Evolutionary conservation across 2,329 filamentous ascomycete species (phyloP).

Genomic region (Chrysoporthe cubensis): DNA sequence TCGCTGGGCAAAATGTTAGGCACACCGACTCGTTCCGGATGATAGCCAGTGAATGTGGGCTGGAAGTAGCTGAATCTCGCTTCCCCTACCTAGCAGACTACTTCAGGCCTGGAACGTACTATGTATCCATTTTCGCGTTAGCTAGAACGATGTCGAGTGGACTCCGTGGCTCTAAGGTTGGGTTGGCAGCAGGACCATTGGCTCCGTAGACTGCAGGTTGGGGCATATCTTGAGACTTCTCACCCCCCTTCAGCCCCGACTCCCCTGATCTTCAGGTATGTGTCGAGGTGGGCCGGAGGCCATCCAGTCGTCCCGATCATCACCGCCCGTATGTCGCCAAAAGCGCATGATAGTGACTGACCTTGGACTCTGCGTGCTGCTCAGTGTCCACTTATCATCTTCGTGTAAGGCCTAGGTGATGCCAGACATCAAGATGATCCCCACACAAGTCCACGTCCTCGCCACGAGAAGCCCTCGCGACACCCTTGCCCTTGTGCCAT

Average conservation of each 20-base stretch:
- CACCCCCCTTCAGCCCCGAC: not conserved
- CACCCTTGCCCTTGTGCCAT: not conserved
- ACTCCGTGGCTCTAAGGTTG: not conserved
- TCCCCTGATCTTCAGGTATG: not conserved
- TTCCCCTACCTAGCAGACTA: not conserved
- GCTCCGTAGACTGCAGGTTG: not conserved
- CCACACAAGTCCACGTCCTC: not conserved
- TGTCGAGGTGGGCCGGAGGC: not conserved
- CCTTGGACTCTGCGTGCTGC: not conserved
- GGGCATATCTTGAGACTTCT: not conserved
- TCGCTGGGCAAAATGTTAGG: slow-evolving; percentile 5
- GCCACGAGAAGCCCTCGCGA: not conserved
- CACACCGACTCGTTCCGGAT: slow-evolving; percentile 2
- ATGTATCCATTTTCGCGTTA: not conserved
- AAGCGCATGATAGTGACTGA: not conserved
- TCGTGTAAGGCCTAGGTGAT: not conserved
- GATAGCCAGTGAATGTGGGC: not conserved
- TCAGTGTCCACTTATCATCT: not conserved
- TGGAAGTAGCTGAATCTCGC: not conserved
- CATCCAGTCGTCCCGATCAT: not conserved
- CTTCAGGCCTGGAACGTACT: not conserved
- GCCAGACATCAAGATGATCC: not conserved
- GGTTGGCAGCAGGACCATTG: not conserved
- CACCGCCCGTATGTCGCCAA: not conserved
- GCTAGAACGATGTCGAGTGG: not conserved